Percentiles rank a stretch among this genome's conserved stretches.
Evolutionary conservation across 192 early-diverging fungal genomes (phyloP).

Genomic region (Backusella morwellensis): DNA sequence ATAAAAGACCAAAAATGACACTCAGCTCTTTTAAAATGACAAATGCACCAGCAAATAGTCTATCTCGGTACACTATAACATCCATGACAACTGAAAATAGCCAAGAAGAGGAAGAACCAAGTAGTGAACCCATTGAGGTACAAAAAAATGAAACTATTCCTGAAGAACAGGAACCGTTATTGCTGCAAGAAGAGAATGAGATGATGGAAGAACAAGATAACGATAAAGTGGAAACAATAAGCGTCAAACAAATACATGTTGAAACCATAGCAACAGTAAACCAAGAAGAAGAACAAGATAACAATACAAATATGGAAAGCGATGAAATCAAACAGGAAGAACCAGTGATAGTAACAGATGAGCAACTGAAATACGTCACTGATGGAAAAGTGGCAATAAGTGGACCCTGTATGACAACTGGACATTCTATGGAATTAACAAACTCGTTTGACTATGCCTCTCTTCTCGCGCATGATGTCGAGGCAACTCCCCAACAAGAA

Average conservation of each 20-base stretch:
- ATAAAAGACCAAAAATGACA: background rate
- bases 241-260: background rate
- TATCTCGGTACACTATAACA: background rate
- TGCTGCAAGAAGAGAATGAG: constrained; percentile 5
- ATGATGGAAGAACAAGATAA: background rate
- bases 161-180: background rate
- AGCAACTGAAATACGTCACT: background rate
- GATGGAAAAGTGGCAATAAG: background rate
- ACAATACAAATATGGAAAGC: background rate
- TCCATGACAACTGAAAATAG: background rate
- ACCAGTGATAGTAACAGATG: background rate
- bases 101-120: background rate
- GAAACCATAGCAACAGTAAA: background rate
- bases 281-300: background rate
- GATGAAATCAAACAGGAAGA: background rate
- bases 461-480: background rate
- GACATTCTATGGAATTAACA: background rate
- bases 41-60: background rate
- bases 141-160: background rate
- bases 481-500: background rate
- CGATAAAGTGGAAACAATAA: background rate
- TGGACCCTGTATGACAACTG: background rate
- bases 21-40: background rate
- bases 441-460: background rate
- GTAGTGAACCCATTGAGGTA: background rate